Evolutionary conservation across 192 early-diverging fungal genomes (phyloP).

Genomic region (Backusella australiensis): DNA sequence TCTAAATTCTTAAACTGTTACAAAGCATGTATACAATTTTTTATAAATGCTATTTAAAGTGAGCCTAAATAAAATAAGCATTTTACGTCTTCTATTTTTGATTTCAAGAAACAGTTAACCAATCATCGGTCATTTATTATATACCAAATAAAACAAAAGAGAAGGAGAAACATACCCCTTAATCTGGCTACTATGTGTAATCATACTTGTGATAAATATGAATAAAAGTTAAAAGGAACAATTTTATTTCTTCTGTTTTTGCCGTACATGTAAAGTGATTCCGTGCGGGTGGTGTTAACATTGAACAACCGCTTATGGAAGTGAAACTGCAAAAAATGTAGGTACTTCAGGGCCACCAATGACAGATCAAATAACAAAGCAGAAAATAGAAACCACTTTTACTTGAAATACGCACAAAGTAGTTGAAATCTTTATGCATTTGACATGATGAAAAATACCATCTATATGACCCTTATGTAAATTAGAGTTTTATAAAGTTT

Average conservation of each 20-base stretch:
- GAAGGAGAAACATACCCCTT: neutral
- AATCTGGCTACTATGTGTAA: neutral
- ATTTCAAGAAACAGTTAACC: neutral
- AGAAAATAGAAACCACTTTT: neutral
- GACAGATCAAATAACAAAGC: neutral
- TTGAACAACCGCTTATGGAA: neutral
- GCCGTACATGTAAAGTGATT: neutral
- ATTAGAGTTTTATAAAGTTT: neutral
- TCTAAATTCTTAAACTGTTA: neutral
- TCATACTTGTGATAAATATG: neutral
- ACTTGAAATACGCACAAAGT: neutral
- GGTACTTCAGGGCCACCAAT: neutral
- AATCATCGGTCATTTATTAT: neutral
- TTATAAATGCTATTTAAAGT: neutral
- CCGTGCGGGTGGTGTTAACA: neutral
- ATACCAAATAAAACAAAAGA: neutral
- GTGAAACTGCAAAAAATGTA: neutral
- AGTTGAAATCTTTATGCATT: too few species aligned
- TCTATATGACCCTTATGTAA: neutral
- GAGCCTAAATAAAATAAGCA: neutral
- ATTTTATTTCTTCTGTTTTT: neutral
- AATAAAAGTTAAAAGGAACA: neutral
- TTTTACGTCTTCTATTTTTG: neutral
- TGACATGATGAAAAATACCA: too few species aligned
- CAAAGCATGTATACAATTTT: neutral